A percentile compares a stretch with the other conserved stretches of the same genome.
Evolutionary conservation across 768 basidiomycete genomes (phyloP).

Genomic region (Panaeolus cyanescens): DNA sequence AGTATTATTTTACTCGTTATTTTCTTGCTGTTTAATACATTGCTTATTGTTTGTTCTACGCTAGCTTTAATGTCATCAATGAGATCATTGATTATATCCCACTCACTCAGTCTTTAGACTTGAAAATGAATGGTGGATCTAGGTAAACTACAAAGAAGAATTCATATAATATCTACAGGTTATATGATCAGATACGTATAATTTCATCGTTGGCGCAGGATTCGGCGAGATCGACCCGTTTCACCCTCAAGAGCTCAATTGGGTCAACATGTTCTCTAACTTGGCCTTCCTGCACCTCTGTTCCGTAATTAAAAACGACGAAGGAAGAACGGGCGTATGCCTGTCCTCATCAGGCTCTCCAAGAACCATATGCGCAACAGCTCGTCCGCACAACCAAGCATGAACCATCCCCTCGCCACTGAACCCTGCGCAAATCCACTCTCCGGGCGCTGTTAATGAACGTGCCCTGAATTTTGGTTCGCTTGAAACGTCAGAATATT

Average conservation of each 20-base stretch:
- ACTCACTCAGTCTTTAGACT: neutral
- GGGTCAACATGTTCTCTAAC: conserved; percentile 36
- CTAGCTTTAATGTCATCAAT: neutral
- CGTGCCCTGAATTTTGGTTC: conserved; percentile 2
- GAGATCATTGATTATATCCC: neutral
- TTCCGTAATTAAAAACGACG: conserved; percentile 46
- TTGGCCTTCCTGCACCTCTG: conserved; percentile 48
- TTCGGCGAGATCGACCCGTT: too few relatives aligned
- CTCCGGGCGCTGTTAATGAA: conserved; percentile 44
- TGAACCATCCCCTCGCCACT: conserved; percentile 76
- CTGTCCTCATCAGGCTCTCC: conserved; percentile 31
- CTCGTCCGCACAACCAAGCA: conserved; percentile 64
- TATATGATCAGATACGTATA: too few relatives aligned
- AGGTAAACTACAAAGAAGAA: neutral
- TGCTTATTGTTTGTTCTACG: neutral
- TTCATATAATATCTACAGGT: neutral
- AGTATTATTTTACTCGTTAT: neutral
- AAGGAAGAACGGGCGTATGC: conserved; percentile 40
- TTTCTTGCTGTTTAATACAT: neutral
- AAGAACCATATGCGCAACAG: conserved; percentile 61
- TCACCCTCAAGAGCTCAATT: neutral
- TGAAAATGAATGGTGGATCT: neutral
- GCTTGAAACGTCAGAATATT: conserved; percentile 2
- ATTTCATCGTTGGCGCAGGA: too few relatives aligned
- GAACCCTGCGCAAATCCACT: conserved; percentile 75